Base-by-base conservation (phyloP, 345 rosid species). In the Schrenkiella parvula region DNA sequence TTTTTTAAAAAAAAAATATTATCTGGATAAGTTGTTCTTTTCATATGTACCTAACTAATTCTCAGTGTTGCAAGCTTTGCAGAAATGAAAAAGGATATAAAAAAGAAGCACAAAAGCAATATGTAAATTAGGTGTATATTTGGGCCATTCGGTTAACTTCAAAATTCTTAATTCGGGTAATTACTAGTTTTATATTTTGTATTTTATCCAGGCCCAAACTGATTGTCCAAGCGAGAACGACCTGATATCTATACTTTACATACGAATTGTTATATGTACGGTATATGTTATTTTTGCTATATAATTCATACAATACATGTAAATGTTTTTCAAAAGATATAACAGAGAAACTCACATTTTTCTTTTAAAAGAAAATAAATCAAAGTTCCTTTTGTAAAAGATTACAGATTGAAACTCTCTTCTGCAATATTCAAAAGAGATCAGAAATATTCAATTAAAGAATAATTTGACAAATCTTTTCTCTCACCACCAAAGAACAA, bases 401-500 rank as follows among this genome's bases (percentile, higher is more conserved):
- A 67, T 68, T 53, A 68, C 69, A 68, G 42, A 61, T 26, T 52
- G 57, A 67, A 75, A 43, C 54, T 47, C 63, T 59, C 69, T 60
- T 52, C 22, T 68, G 68, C 52, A 67, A 52, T 68, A 68, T 51
- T 52, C 68, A 50, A 74, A 67, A 74, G 68, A 67, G 63, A 74
- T 47, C 22, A 52, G 37, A 68, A 68, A 44, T 34, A 68, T 76
- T 62, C 44, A 69, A 76, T 76, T 55, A 76, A 69, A 69, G 75
- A 76, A 76, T 76, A 76, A 28, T n/a, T 53, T 70, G 70, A 29
- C 69, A 75, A 53, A 55, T 55, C 10, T 53, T 69, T 35, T 34
- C 10, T 67, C 50, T 41, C 73, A 74, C 68, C 38, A 66, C 61
- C 78, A 74, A 74, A 74, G 73, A 74, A 69, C 74, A 68, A 75